Conservation (phyloP, 495 filamentous ascomycete species). For the Aspergillus saccharolyticus region DNA sequence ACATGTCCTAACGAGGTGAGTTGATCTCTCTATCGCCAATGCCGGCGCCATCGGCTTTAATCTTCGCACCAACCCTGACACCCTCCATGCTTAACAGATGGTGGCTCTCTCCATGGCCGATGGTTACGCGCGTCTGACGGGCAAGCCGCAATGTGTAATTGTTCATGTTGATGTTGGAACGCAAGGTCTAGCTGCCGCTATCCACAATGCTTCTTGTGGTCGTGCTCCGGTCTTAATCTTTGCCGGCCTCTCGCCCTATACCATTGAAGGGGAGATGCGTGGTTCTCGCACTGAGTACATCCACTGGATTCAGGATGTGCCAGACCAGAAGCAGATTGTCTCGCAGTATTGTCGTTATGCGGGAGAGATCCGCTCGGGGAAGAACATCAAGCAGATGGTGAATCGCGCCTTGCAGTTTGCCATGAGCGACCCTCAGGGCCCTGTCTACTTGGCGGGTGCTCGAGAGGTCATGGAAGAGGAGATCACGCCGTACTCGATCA, state of each 20-base stretch:
- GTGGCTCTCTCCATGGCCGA: slow-evolving; percentile 96
- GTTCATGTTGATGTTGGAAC: slow-evolving; percentile 97
- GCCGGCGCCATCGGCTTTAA: slow-evolving; percentile 1
- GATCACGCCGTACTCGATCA: slow-evolving; percentile 70
- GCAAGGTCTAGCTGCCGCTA: slow-evolving; percentile 82
- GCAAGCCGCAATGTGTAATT: slow-evolving; percentile 84
- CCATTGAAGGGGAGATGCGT: slow-evolving; percentile 83
- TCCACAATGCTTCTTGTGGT: slow-evolving; percentile 86
- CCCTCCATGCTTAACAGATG: slow-evolving; percentile 57
- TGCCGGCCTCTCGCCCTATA: slow-evolving; percentile 84
- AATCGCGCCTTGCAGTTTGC: slow-evolving; percentile 88
- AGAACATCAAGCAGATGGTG: slow-evolving; percentile 94
- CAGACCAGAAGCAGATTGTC: slow-evolving; percentile 88
- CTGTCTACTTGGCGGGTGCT: slow-evolving; percentile 79
- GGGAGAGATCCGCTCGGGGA: slow-evolving; percentile 83
- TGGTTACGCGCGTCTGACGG: slow-evolving; percentile 83
- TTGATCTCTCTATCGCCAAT: slow-evolving; percentile 1
- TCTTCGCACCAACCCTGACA: slow-evolving; percentile 14
- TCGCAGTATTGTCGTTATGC: slow-evolving; percentile 92
- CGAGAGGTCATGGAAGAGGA: slow-evolving; percentile 93
- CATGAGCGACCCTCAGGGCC: slow-evolving; percentile 72
- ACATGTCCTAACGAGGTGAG: slow-evolving; percentile 82
- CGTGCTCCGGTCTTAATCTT: slow-evolving; percentile 87
- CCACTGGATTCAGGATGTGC: slow-evolving; percentile 96
- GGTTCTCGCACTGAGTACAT: slow-evolving; percentile 92